Base-by-base conservation (phyloP, 805 yeast genomes). In the Crinitomyces ghanaensis region DNA sequence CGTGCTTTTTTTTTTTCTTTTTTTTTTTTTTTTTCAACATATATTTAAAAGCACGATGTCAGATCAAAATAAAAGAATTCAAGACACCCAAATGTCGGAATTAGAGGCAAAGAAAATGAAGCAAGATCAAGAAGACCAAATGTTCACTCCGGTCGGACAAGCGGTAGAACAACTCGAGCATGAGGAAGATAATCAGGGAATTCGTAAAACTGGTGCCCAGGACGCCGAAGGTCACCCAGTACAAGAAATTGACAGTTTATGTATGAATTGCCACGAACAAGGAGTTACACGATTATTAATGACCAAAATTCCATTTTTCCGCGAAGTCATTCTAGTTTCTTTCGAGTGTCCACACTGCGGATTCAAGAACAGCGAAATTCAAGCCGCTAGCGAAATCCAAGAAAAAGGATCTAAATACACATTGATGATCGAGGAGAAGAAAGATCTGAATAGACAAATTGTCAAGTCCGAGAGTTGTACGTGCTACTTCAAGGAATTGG, bases 291-390 rank as follows among this genome's bases (percentile, higher is more conserved):
- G 93, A 44, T 56, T 91, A 54, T 64, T 91, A 27, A 63, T 91
- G 49, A 91, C 99, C 9, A 67, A 74, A 34, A 91, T 91, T 48
- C 99, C 99, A 13, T 84, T 65, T 49, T 91, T 91, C 62, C 66
- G 86, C 43, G 96, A 91, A 56, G 74, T 91, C 33, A 80, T 91
- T 33, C 56, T 91, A 37, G 88, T 91, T 93, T 85, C 96, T 2
- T 91, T 91, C 57, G 82, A 77, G 45, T 91, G 99, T 59, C 88
- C 91, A 18, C 96, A 86, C 57, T 91, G 99, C 64, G 82, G 83
- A 1, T 74, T 83, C 53, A 81, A 77, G 54, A 88, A 84, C 65
- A 72, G 83, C 25, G 98, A 91, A 60, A 72, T 91, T 45, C 98
- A 91, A 63, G 80, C 96, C n/a, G 99, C 98, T 4, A 76, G 91